phyloP scores from a whole-genome alignment of 805 yeast species.

The Saccharomycopsis amapae region DNA sequence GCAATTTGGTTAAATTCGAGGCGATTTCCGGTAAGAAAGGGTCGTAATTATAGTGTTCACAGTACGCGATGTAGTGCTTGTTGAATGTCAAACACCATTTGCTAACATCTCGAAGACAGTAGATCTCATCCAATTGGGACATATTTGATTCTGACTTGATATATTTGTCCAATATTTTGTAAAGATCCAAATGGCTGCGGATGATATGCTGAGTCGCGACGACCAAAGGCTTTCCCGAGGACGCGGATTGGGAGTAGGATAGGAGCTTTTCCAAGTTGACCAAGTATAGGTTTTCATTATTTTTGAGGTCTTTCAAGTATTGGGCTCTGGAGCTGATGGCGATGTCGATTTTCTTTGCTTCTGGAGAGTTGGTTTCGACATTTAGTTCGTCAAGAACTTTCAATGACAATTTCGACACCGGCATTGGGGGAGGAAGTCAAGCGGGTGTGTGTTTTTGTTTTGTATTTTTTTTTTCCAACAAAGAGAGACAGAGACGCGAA shows the following conservation, averaged over 20 bases:
- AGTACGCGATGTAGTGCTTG: conserved; percentile 11
- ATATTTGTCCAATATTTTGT: no score
- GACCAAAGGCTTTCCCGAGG: neutral
- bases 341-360: conserved; percentile 12
- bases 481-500: no score
- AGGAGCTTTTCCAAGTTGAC: conserved; percentile 6
- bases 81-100: conserved; percentile 17
- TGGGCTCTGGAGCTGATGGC: conserved; percentile 16
- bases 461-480: no score
- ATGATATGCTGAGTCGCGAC: no score
- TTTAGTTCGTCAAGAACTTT: conserved; percentile 18
- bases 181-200: no score
- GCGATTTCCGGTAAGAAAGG: conserved; percentile 1
- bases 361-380: conserved; percentile 11
- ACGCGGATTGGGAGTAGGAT: neutral
- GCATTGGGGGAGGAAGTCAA: conserved; percentile 1
- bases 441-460: neutral
- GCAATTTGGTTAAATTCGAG: conserved; percentile 11
- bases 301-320: conserved; percentile 4
- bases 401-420: conserved; percentile 14
- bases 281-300: conserved; percentile 11
- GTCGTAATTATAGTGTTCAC: conserved; percentile 1
- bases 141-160: no score
- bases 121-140: conserved; percentile 13
- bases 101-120: conserved; percentile 17